Base-by-base conservation (phyloP, 805 yeast species). In the Sugiyamaella chiloensis region DNA sequence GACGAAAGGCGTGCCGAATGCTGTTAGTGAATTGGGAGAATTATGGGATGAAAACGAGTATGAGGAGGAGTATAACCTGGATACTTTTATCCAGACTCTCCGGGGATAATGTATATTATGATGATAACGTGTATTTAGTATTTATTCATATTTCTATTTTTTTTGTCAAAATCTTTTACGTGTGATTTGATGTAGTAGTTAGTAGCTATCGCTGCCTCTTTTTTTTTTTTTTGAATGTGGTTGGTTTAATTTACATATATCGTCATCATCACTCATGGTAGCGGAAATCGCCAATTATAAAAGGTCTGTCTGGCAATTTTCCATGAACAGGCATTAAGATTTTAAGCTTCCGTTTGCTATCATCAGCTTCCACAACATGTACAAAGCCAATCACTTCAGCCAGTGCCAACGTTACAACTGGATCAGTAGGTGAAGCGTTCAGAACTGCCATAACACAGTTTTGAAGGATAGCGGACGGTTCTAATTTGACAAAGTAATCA, bases 11-110 rank as follows among this genome's bases (percentile, higher is more conserved):
- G 88, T 87, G 40, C 95, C 95, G 4, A 88, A 85, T 35, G 91
- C 93, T 0, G 81, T 87, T 39, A 91, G 90, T 23, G 96, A 87
- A 56, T 73, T 93, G 54, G 91, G 87, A 7, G 97, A 90, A 59
- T 74, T 93, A 48, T 93, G 99, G 99, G 98, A 93, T 63, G 93
- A 87, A 59, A 76, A 86, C 27, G 97, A 93, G 66, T 93, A 93
- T 61, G 96, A 90, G 55, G 99, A 93, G 61, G 99, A 93, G 71
- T 93, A 93, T 67, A 87, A 93, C 61, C 78, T 93, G 68, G 97
- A 91, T 65, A 80, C 85, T 46, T 93, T 93, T 65, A 91, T 93
- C 67, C 86, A 86, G 70, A 84, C 85, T 23, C 75, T 87, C 52
- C 77, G 76, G 14, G 23, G 37, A 24, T 40, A 20, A 34, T 34